These are phyloP conservation scores for Cutaneotrichosporon cavernicola DNA, from an alignment of 1,284 basidiomycete species.

Conservation along the genomic window DNA sequence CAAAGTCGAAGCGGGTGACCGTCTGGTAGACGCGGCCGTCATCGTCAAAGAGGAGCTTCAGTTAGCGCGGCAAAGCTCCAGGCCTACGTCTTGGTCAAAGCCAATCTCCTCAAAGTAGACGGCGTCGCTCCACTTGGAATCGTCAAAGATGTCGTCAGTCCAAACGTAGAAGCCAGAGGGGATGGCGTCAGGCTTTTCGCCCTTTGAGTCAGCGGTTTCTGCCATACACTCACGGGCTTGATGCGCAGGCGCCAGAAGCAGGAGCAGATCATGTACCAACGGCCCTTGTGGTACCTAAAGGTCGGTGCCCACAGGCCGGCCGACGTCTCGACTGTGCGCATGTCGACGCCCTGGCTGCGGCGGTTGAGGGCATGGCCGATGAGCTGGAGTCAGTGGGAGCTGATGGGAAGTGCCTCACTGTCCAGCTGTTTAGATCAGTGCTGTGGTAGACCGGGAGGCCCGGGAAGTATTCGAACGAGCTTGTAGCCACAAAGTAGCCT, in stretches of 20 bases:
- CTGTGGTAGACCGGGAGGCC: constrained; percentile 36
- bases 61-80: background rate
- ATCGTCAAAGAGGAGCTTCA: constrained; percentile 31
- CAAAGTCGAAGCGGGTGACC: no score
- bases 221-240: no score
- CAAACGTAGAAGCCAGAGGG: constrained; percentile 32
- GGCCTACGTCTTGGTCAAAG: constrained; percentile 34
- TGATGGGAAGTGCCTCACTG: no score
- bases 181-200: background rate
- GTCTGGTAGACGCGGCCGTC: constrained; percentile 13
- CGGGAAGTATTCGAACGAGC: constrained; percentile 39
- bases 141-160: constrained; percentile 35
- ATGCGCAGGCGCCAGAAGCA: background rate
- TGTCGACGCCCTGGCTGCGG: constrained; percentile 25
- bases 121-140: constrained; percentile 29
- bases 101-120: constrained; percentile 30
- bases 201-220: background rate
- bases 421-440: constrained; percentile 34
- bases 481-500: constrained; percentile 29
- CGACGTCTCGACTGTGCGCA: constrained; percentile 27
- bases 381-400: constrained; percentile 12
- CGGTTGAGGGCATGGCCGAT: constrained; percentile 36
- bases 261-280: constrained; percentile 34
- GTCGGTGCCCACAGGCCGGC: constrained; percentile 36
- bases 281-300: constrained; percentile 28